phyloP scores from a whole-genome alignment of 1,284 basidiomycete genomes.

The Termitomyces sp. region DNA sequence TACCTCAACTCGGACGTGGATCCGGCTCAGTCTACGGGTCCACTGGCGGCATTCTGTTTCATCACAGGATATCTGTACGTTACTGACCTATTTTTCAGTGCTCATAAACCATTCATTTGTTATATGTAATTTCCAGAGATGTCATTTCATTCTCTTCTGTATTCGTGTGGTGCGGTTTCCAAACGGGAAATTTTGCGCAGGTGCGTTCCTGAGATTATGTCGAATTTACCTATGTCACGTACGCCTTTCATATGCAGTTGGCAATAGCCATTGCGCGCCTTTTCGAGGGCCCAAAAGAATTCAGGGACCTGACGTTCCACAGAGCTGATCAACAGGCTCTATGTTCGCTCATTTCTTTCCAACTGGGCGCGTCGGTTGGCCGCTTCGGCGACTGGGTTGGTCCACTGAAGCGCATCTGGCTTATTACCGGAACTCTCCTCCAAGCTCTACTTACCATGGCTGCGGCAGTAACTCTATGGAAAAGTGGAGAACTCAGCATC shows the following conservation, averaged over 20 bases:
- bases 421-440: constrained; percentile 65
- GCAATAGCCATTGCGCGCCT: constrained; percentile 36
- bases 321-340: constrained; percentile 79
- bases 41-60: constrained; percentile 74
- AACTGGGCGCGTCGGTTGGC: constrained; percentile 66
- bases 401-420: constrained; percentile 68
- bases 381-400: constrained; percentile 71
- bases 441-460: constrained; percentile 74
- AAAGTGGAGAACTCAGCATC: constrained; percentile 52
- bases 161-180: constrained; percentile 86
- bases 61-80: constrained; percentile 81
- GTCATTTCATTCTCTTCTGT: constrained; percentile 77
- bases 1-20: constrained; percentile 53
- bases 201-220: constrained; percentile 25
- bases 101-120: background rate
- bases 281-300: constrained; percentile 49
- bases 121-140: constrained; percentile 39
- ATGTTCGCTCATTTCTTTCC: constrained; percentile 69
- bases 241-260: constrained; percentile 17
- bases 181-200: constrained; percentile 72
- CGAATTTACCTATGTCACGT: background rate
- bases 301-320: constrained; percentile 57
- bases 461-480: constrained; percentile 62
- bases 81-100: background rate
- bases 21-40: constrained; percentile 47